Conservation (phyloP, 2,329 filamentous ascomycete species). For the Sporothrix dimorphospora region DNA sequence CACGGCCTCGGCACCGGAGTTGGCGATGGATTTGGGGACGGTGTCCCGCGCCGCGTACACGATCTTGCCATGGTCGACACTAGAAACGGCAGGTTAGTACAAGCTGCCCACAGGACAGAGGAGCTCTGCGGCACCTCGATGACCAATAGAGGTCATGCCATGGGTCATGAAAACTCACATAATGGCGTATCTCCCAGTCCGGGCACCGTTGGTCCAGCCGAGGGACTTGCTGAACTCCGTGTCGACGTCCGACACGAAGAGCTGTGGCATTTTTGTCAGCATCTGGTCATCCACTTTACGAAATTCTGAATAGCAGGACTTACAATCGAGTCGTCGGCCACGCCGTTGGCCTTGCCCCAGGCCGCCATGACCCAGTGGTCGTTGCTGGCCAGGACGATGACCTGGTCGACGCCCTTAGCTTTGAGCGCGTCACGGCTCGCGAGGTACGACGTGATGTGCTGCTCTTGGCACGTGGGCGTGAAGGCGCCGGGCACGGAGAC, state of each 20-base stretch:
- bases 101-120: not conserved
- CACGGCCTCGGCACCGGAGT: slow-evolving; percentile 4
- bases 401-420: slow-evolving; percentile 79
- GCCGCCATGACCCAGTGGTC: slow-evolving; percentile 86
- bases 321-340: slow-evolving; percentile 68
- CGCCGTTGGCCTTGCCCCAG: slow-evolving; percentile 85
- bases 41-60: slow-evolving; percentile 14
- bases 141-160: too few relatives aligned
- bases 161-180: not conserved
- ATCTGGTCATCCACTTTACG: too few relatives aligned
- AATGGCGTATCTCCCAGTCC: slow-evolving; percentile 7
- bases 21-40: slow-evolving; percentile 10
- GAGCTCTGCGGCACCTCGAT: too few relatives aligned
- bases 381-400: slow-evolving; percentile 82
- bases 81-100: not conserved
- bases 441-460: slow-evolving; percentile 81
- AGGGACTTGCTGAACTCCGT: slow-evolving; percentile 10
- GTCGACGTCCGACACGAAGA: slow-evolving; percentile 4
- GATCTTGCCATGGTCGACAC: slow-evolving; percentile 18
- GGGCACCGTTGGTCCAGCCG: not conserved
- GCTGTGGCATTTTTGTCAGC: not conserved
- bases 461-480: slow-evolving; percentile 82
- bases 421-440: slow-evolving; percentile 70
- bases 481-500: slow-evolving; percentile 71
- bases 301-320: slow-evolving; percentile 33